These are phyloP conservation scores for Paramecium bursaria DNA, from an alignment of 73 alveolate genomes.

Conservation along the genomic window DNA sequence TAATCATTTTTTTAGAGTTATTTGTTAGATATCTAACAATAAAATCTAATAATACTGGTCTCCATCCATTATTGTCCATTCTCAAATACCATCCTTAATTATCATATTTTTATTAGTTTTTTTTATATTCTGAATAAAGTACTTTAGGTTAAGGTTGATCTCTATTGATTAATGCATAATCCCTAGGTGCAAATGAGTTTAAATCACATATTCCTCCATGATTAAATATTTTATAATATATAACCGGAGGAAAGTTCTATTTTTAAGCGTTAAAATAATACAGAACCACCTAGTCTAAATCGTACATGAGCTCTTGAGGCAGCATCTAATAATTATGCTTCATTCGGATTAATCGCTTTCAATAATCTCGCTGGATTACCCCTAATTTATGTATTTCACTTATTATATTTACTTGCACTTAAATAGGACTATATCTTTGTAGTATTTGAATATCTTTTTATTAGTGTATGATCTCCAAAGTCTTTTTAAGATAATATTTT, in stretches of 20 bases:
- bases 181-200: conserved; percentile 93
- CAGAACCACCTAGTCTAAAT: conserved; percentile 90
- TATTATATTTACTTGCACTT: conserved; percentile 73
- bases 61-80: conserved; percentile 92
- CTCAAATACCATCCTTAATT: conserved; percentile 93
- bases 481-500: conserved; percentile 18
- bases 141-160: conserved; percentile 48
- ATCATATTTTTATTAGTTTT: conserved; percentile 71
- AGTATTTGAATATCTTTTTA: conserved; percentile 84
- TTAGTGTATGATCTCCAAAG: conserved; percentile 89
- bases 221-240: conserved; percentile 89
- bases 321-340: conserved; percentile 84
- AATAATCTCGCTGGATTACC: conserved; percentile 89
- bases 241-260: conserved; percentile 89
- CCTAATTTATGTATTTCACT: conserved; percentile 41
- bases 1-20: conserved; percentile 81
- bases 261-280: neutral
- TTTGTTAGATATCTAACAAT: conserved; percentile 78
- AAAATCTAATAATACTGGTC: conserved; percentile 79
- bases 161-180: conserved; percentile 76
- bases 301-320: conserved; percentile 87
- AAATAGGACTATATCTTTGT: conserved; percentile 86
- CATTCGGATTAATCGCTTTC: conserved; percentile 86
- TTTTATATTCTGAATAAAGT: conserved; percentile 65
- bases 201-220: conserved; percentile 88